Conservation (phyloP, 2,329 filamentous ascomycete species). For the Alternaria alternata region DNA sequence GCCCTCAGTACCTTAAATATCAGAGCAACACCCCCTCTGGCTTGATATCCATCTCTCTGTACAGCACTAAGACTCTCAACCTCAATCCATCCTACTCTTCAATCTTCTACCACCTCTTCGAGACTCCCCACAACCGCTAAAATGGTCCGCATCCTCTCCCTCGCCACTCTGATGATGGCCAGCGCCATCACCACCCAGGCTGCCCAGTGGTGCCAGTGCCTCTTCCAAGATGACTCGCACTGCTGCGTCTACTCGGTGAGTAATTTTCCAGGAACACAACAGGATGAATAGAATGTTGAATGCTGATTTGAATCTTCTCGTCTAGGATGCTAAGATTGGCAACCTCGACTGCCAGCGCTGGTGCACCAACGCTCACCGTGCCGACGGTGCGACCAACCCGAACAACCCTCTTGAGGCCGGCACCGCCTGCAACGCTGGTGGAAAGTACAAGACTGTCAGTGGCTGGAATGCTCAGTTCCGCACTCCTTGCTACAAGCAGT, state of each 20-base stretch:
- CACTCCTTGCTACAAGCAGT: constrained; percentile 7
- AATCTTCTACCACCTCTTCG: neutral
- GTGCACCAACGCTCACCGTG: constrained; percentile 11
- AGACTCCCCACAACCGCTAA: constrained; percentile 3
- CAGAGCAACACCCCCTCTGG: neutral
- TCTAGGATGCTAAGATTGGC: constrained; percentile 2
- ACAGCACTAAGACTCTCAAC: constrained; percentile 2
- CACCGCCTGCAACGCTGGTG: constrained; percentile 5
- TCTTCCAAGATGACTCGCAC: constrained; percentile 8
- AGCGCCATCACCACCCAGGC: constrained; percentile 6
- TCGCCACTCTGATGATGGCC: constrained; percentile 7
- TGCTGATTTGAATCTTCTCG: neutral
- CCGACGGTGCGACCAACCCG: constrained; percentile 3
- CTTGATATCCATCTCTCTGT: neutral
- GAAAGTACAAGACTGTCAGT: constrained; percentile 11
- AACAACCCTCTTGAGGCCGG: constrained; percentile 10
- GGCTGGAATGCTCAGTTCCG: constrained; percentile 10
- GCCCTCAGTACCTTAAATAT: neutral
- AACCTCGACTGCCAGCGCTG: constrained; percentile 12
- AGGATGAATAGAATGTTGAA: neutral
- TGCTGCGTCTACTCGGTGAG: constrained; percentile 10
- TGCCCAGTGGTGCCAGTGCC: constrained; percentile 11
- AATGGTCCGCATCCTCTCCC: constrained; percentile 10
- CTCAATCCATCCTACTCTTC: neutral
- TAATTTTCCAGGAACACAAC: neutral